A percentile compares a stretch with the other conserved stretches of the same genome.
These are phyloP conservation scores for Phytophthora podocarpi DNA, from an alignment of 352 stramenopile species.

Conservation along the genomic window DNA sequence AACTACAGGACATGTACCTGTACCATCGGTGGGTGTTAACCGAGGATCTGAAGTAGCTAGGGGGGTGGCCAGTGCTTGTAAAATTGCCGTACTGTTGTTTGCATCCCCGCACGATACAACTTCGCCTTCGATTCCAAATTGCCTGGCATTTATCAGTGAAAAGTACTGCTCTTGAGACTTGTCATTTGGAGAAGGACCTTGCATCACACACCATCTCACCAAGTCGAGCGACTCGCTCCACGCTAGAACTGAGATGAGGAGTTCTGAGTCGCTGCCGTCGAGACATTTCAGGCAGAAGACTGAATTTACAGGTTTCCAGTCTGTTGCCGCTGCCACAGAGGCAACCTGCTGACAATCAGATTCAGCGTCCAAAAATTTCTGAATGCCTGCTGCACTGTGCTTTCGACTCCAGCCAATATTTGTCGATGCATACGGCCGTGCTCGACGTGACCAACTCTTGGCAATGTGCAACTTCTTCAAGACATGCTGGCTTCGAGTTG, in stretches of 20 bases:
- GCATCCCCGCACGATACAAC: slow-evolving; percentile 16
- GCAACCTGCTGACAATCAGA: background rate
- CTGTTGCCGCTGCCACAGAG: background rate
- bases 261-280: background rate
- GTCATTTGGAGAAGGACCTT: background rate
- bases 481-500: slow-evolving; percentile 36
- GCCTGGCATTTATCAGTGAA: slow-evolving; percentile 16
- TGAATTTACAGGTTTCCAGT: slow-evolving; percentile 25
- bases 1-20: too few species aligned
- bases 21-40: slow-evolving; percentile 1
- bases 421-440: background rate
- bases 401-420: background rate
- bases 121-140: slow-evolving; percentile 11
- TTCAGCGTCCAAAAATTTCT: slow-evolving; percentile 16
- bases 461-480: slow-evolving; percentile 45
- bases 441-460: slow-evolving; percentile 19
- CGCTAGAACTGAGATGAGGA: slow-evolving; percentile 10
- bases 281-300: slow-evolving; percentile 10
- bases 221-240: slow-evolving; percentile 17
- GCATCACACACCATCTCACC: slow-evolving; percentile 11
- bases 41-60: background rate
- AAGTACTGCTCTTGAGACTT: slow-evolving; percentile 12
- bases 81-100: background rate
- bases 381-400: background rate
- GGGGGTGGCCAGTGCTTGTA: background rate